Evolutionary conservation across 257 asterid species (phyloP).

Genomic region (Scutellaria barbata): DNA sequence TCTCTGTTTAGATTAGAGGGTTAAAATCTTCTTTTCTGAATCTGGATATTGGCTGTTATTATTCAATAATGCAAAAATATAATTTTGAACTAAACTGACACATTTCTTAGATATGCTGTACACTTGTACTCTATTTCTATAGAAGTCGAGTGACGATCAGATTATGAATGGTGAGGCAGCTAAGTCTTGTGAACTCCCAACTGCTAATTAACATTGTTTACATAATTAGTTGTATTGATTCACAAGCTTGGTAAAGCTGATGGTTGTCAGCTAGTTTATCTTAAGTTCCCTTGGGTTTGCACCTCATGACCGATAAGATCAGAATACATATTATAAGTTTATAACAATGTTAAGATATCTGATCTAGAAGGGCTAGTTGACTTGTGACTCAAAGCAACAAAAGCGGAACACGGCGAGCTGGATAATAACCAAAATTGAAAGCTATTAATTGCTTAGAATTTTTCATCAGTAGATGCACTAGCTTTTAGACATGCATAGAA

Average conservation of each 20-base stretch:
- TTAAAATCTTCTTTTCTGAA: not conserved
- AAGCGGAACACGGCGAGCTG: constrained; percentile 2
- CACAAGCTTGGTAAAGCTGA: constrained; percentile 17
- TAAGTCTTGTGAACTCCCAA: not conserved
- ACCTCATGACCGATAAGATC: constrained; percentile 5
- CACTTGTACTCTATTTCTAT: not conserved
- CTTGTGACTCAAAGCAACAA: constrained; percentile 12
- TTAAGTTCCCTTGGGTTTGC: constrained; percentile 17
- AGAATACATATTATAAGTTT: not conserved
- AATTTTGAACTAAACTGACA: not conserved
- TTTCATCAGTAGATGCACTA: constrained; percentile 14
- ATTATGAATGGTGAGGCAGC: constrained; percentile 3
- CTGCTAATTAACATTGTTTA: constrained; percentile 4
- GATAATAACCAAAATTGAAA: constrained; percentile 6
- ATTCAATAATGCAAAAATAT: not conserved
- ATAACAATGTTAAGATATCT: constrained; percentile 1
- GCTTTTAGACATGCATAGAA: constrained; percentile 1
- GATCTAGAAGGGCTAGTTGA: constrained; percentile 13
- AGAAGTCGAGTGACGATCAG: constrained; percentile 14
- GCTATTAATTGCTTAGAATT: not conserved
- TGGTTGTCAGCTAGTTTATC: constrained; percentile 21
- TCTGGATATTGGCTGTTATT: constrained; percentile 1
- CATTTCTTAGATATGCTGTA: not conserved
- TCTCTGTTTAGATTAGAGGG: constrained; percentile 9
- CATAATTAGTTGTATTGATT: constrained; percentile 12